Evolutionary conservation across 1,139 yeast species (phyloP).

Genomic region (Schwanniomyces etchellsii): DNA sequence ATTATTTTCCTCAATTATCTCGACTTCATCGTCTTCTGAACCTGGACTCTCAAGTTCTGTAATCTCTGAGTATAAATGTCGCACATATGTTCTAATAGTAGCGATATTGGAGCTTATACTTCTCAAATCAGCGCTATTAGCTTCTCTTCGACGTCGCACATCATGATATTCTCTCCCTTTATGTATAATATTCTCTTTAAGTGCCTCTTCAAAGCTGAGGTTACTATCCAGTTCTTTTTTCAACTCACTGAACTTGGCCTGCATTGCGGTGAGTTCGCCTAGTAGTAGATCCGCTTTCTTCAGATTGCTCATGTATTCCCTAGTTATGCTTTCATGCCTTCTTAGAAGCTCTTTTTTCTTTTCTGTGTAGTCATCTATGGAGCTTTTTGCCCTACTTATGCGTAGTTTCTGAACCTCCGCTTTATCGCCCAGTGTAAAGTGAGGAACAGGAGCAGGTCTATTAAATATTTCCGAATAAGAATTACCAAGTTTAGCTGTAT

Average conservation of each 20-base stretch:
- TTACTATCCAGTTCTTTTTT: neutral
- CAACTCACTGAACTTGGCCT: neutral
- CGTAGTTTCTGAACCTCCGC: constrained; percentile 4
- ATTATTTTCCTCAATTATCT: neutral
- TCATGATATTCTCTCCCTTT: constrained; percentile 3
- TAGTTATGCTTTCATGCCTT: constrained; percentile 2
- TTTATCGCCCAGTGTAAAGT: constrained; percentile 10
- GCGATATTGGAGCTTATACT: constrained; percentile 3
- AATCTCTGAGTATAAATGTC: constrained; percentile 2
- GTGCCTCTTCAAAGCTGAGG: neutral
- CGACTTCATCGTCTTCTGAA: neutral
- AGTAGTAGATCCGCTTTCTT: neutral
- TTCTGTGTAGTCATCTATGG: constrained; percentile 4
- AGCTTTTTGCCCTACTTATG: constrained; percentile 3
- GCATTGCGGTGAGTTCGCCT: neutral
- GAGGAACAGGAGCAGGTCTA: constrained; percentile 31
- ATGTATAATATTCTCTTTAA: neutral
- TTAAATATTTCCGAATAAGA: constrained; percentile 11
- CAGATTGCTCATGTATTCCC: constrained; percentile 1
- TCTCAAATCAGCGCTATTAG: neutral
- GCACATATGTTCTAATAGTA: constrained; percentile 1
- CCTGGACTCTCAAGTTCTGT: neutral
- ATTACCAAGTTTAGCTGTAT: neutral
- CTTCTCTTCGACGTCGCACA: constrained; percentile 2
- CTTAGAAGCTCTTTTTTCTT: constrained; percentile 3